Percentiles rank a stretch among this genome's conserved stretches.
Evolutionary conservation across 2,329 filamentous ascomycete species (phyloP).

Genomic region (Ambrosiella cleistominuta): DNA sequence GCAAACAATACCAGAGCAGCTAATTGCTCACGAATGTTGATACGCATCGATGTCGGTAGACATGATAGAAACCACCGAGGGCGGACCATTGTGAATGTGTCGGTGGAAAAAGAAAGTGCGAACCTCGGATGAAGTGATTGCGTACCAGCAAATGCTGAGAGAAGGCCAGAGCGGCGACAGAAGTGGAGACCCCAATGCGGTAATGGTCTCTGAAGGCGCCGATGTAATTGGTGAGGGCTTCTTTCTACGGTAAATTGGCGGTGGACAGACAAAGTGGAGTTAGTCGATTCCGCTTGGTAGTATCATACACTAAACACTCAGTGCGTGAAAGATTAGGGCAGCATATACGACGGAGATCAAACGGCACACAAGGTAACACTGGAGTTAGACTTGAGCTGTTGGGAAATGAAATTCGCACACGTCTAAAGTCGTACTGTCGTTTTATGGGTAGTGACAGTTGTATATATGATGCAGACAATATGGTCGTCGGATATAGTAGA

Average conservation of each 20-base stretch:
- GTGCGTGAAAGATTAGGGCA: background rate
- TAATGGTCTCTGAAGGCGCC: background rate
- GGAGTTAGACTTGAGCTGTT: background rate
- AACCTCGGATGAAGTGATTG: background rate
- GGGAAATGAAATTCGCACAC: background rate
- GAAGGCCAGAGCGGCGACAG: background rate
- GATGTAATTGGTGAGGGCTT: too few relatives aligned
- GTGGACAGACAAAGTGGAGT: background rate
- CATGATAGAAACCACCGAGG: conserved; percentile 11
- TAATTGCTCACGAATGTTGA: conserved; percentile 78
- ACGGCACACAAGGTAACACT: background rate
- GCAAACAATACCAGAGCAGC: conserved; percentile 60
- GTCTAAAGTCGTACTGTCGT: too few relatives aligned
- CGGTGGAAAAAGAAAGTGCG: background rate
- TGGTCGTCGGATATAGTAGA: background rate
- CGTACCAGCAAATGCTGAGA: background rate
- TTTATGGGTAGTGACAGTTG: too few relatives aligned
- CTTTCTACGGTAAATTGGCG: background rate
- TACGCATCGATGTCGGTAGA: conserved; percentile 41
- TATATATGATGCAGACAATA: background rate
- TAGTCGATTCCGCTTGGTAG: background rate
- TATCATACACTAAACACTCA: background rate
- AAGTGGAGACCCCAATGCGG: background rate
- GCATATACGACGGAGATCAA: background rate
- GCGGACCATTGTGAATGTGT: conserved; percentile 9